Base-by-base conservation (phyloP, 176 grass and related monocot genomes). In the Oropetium thomaeum region DNA sequence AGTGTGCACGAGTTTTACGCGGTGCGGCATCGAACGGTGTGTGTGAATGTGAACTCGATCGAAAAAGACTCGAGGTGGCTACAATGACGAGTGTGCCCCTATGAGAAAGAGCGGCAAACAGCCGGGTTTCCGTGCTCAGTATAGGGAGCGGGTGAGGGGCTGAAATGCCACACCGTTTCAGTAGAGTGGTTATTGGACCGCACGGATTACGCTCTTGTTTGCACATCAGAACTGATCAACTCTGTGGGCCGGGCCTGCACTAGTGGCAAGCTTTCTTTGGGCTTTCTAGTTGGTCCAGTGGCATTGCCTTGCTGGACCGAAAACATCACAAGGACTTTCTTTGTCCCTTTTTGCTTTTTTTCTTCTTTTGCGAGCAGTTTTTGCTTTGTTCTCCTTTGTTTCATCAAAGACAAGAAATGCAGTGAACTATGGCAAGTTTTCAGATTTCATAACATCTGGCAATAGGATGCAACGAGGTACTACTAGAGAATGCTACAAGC, bases 1-100 rank as follows among this genome's bases (percentile, higher is more conserved):
- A 37, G 65, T 12, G 85, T 57, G 85, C 79, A 78, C 85, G 79
- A 66, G 73, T 82, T 87, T 77, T 82, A 51, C 79, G 73, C 73
- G 1, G 29, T 13, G 57, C 27, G 57, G 12, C 27, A 28, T 26
- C 25, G 55, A 58, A 2, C 4, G 55, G 55, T 11, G n/a, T 10
- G 47, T 14, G 10, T 14, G 67, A n/a, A 33, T 6, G 58, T 3
- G 38, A 62, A 64, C 33, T n/a, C n/a, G n/a, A n/a, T 41, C 27
- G 41, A 30, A 31, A 44, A 17, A 15, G 43, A 60, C 44, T 13
- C 6, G 8, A 20, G 8, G 61, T 26, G 16, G 0, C 0, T n/a
- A 0, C 11, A 69, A 76, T 82, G 65, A 65, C 73, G 38, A 20
- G 0, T 58, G 37, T 72, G 10, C 58, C 78, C 71, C 64, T 81